phyloP scores from a whole-genome alignment of 2,329 filamentous ascomycete genomes.

The Fusarium tupiense region DNA sequence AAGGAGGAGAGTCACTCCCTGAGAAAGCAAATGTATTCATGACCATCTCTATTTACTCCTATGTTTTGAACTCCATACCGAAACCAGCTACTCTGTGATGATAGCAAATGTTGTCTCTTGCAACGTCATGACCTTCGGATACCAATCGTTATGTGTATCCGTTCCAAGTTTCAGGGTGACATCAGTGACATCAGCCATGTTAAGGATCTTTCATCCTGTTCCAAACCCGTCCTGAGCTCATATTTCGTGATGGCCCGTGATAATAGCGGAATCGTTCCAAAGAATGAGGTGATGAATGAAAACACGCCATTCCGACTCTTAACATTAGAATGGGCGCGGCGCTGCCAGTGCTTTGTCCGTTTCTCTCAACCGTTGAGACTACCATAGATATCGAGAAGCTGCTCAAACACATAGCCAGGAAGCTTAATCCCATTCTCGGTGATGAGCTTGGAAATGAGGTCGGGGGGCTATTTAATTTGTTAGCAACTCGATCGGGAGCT shows the following conservation, averaged over 20 bases:
- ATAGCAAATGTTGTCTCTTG: conserved; percentile 2
- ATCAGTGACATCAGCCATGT: background rate
- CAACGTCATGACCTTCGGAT: background rate
- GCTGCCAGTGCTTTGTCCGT: background rate
- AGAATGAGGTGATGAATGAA: background rate
- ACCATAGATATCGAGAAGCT: conserved; percentile 72
- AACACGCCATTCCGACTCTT: background rate
- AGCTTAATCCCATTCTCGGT: conserved; percentile 79
- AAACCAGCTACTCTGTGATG: conserved; percentile 16
- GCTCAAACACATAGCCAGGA: conserved; percentile 75
- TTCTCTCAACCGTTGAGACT: conserved; percentile 51
- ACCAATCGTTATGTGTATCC: background rate
- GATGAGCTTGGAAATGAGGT: conserved; percentile 76
- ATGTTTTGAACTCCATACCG: conserved; percentile 35
- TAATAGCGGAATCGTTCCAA: background rate
- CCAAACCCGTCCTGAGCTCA: conserved; percentile 7
- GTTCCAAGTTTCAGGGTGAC: background rate
- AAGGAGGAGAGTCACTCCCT: conserved; percentile 28
- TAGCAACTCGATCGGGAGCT: background rate
- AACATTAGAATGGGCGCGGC: conserved; percentile 18
- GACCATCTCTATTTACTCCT: conserved; percentile 7
- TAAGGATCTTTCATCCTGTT: background rate
- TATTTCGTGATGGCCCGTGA: background rate
- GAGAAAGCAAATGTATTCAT: conserved; percentile 31
- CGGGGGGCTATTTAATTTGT: conserved; percentile 63